These are phyloP conservation scores for Canariomyces notabilis DNA, from an alignment of 2,329 filamentous ascomycete genomes.

Conservation along the genomic window DNA sequence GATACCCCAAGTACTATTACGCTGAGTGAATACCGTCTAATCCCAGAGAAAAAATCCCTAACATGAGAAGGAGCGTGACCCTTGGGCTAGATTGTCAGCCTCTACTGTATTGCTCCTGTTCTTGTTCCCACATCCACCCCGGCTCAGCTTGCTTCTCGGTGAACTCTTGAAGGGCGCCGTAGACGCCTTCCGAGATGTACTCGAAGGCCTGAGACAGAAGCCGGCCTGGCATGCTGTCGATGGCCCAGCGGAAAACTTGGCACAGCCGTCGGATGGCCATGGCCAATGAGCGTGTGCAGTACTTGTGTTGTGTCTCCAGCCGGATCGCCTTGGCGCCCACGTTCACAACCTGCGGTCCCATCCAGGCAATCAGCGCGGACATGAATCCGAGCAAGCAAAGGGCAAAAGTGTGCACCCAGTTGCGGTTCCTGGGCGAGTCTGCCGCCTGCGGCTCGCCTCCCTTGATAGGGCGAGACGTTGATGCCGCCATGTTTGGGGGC, in stretches of 20 bases:
- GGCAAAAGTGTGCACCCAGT: neutral
- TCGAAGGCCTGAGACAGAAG: neutral
- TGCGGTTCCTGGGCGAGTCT: neutral
- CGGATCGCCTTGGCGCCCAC: neutral
- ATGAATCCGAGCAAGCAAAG: neutral
- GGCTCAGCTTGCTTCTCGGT: neutral
- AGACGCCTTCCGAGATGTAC: neutral
- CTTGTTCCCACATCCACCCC: neutral
- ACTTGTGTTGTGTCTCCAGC: neutral
- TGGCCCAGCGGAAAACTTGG: neutral
- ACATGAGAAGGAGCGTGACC: too few species aligned
- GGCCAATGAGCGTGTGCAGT: neutral
- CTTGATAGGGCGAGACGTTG: neutral
- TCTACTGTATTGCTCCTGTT: neutral
- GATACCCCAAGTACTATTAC: too few species aligned
- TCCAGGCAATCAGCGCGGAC: neutral
- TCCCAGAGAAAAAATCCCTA: too few species aligned
- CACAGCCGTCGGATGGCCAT: neutral
- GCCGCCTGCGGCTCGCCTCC: neutral
- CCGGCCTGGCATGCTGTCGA: neutral
- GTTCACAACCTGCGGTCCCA: neutral
- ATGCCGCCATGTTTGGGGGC: conserved; percentile 32
- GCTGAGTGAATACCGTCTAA: too few species aligned
- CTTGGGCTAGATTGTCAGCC: neutral
- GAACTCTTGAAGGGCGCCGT: neutral